phyloP scores from a whole-genome alignment of 129 eudicot genomes.

The Flaveria robusta region DNA sequence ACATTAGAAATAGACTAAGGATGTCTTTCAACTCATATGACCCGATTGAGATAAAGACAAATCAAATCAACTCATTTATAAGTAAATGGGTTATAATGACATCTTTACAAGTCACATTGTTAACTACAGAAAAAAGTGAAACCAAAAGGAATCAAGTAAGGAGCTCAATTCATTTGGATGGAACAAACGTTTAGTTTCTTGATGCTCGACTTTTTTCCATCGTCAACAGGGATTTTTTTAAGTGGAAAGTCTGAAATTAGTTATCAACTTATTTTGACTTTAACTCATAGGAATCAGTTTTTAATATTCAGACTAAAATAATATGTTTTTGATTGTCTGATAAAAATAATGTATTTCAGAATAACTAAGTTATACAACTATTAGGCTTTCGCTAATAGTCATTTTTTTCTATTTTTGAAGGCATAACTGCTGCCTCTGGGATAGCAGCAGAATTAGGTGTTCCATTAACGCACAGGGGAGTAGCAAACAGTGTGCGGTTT shows the following conservation, averaged over 20 bases:
- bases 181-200: neutral
- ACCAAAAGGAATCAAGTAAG: neutral
- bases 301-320: neutral
- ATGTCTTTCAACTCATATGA: neutral
- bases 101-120: neutral
- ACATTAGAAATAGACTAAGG: neutral
- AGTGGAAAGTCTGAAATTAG: neutral
- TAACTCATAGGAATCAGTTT: neutral
- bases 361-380: neutral
- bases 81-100: neutral
- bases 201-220: neutral
- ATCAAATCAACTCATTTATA: neutral
- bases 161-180: neutral
- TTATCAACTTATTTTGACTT: neutral
- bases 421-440: constrained; percentile 98
- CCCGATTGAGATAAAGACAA: neutral
- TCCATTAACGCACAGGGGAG: constrained; percentile 95
- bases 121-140: neutral
- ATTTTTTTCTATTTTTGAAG: constrained; percentile 41
- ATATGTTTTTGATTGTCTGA: neutral
- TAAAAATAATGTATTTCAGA: neutral
- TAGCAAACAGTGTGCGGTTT: constrained; percentile 92
- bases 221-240: neutral
- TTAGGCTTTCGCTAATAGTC: constrained; percentile 1
- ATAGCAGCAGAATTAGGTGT: constrained; percentile 96